A percentile compares a stretch with the other conserved stretches of the same genome.
phyloP scores from a whole-genome alignment of 73 alveolate genomes.

The Paramecium tetraurelia region DNA sequence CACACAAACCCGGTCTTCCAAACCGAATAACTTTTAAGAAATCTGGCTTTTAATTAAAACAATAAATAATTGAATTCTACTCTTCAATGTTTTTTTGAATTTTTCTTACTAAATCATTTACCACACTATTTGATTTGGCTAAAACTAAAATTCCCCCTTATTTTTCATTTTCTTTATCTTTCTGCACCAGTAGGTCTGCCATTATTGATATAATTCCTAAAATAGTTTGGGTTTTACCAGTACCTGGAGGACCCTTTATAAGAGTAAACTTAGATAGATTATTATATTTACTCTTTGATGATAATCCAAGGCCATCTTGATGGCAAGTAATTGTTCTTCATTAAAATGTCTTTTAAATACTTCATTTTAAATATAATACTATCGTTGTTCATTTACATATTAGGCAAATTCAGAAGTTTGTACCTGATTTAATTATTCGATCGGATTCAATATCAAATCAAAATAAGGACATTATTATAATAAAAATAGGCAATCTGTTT shows the following conservation, averaged over 20 bases:
- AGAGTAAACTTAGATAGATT: neutral
- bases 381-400: neutral
- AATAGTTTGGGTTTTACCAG: slow-evolving; percentile 9
- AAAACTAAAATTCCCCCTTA: neutral
- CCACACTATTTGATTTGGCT: slow-evolving; percentile 30
- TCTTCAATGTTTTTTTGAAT: neutral
- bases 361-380: neutral
- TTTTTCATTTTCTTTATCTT: neutral
- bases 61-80: neutral
- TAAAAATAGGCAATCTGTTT: neutral
- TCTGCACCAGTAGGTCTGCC: neutral
- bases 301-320: neutral
- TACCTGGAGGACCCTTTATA: slow-evolving; percentile 17
- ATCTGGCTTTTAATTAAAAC: neutral
- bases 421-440: neutral
- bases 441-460: neutral
- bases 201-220: neutral
- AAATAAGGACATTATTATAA: neutral
- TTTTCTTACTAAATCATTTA: neutral
- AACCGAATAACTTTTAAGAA: neutral
- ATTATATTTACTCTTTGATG: neutral
- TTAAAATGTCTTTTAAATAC: neutral
- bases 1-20: neutral
- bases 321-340: neutral
- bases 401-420: neutral